Percentiles rank a stretch among this genome's conserved stretches.
Conservation (phyloP, 441 rosid genomes). For the Gossypium laxum region DNA sequence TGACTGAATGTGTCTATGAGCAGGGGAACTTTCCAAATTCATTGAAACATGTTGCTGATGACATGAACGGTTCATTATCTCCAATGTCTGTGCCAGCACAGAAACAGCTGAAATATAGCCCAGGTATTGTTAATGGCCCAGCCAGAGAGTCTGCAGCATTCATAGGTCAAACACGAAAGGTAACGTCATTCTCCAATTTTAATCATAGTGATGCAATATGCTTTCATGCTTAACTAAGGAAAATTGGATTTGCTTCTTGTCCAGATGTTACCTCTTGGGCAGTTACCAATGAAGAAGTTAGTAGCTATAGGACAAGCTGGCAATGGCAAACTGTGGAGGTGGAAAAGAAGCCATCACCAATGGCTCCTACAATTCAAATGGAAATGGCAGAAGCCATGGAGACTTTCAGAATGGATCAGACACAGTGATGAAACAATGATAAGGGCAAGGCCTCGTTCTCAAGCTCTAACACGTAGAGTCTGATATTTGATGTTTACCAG, state of each 20-base stretch:
- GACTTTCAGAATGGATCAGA: slow-evolving; percentile 79
- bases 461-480: slow-evolving; percentile 30
- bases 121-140: slow-evolving; percentile 70
- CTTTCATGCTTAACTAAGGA: slow-evolving; percentile 13
- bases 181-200: slow-evolving; percentile 17
- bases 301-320: slow-evolving; percentile 67
- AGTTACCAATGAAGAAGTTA: slow-evolving; percentile 55
- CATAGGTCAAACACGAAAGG: slow-evolving; percentile 62
- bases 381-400: slow-evolving; percentile 99
- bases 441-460: slow-evolving; percentile 54
- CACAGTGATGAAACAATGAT: slow-evolving; percentile 74
- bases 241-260: slow-evolving; percentile 10
- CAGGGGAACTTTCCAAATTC: slow-evolving; percentile 57
- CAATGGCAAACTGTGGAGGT: slow-evolving; percentile 92
- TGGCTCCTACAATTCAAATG: slow-evolving; percentile 96
- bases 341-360: slow-evolving; percentile 97
- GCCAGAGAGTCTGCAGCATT: slow-evolving; percentile 54
- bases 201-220: neutral
- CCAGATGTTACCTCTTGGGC: slow-evolving; percentile 88
- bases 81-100: slow-evolving; percentile 74
- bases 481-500: slow-evolving; percentile 23
- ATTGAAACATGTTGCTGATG: slow-evolving; percentile 54
- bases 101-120: slow-evolving; percentile 83
- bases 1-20: slow-evolving; percentile 21
- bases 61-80: slow-evolving; percentile 46